Evolutionary conservation across 768 basidiomycete species (phyloP).

Genomic region (Naganishia vishniacii): DNA sequence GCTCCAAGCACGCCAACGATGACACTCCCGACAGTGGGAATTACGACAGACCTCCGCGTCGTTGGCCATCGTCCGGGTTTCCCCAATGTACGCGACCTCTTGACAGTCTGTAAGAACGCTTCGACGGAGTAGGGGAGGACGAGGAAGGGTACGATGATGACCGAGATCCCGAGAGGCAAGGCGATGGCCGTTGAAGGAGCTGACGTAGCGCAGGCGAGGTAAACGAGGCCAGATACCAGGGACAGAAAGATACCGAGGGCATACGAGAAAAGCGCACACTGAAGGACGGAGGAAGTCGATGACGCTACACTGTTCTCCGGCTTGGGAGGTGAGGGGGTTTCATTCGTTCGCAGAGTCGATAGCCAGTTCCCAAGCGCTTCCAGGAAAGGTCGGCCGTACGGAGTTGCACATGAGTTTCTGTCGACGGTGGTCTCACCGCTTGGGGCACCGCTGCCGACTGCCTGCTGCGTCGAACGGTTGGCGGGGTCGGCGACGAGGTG

Average conservation of each 20-base stretch:
- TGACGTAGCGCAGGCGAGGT: neutral
- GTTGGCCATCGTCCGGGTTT: neutral
- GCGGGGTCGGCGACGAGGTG: neutral
- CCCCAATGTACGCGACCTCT: neutral
- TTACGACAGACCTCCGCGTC: neutral
- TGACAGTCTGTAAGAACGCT: neutral
- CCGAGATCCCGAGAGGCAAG: conserved; percentile 20
- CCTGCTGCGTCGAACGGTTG: neutral
- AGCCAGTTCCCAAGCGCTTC: no score
- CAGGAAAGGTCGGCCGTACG: neutral
- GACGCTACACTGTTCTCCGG: neutral
- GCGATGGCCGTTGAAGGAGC: neutral
- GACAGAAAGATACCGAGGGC: conserved; percentile 6
- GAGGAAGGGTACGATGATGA: conserved; percentile 2
- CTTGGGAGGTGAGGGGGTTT: no score
- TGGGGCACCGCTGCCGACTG: no score
- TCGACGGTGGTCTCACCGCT: no score
- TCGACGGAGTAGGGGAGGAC: neutral
- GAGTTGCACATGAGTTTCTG: neutral
- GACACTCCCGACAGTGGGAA: neutral
- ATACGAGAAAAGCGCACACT: neutral
- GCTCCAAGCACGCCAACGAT: neutral
- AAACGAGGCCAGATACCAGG: conserved; percentile 9
- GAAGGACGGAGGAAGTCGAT: neutral
- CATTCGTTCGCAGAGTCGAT: neutral